phyloP scores from a whole-genome alignment of 1,284 basidiomycete genomes.

The Termitomyces sp. region DNA sequence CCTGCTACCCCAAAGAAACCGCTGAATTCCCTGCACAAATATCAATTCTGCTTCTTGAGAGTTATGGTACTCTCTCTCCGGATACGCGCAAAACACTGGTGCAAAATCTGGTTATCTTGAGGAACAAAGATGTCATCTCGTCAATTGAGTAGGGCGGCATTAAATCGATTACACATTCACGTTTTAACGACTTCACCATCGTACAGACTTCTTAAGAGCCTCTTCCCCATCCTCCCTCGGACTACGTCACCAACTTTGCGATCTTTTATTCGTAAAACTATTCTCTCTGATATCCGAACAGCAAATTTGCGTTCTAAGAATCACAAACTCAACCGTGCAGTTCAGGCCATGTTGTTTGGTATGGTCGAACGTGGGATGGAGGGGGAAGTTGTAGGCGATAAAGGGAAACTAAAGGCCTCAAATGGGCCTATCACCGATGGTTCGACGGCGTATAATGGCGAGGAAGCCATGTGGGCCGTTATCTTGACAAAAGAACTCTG shows the following conservation, averaged over 20 bases:
- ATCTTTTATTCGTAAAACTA: conserved; percentile 87
- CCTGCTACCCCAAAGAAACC: conserved; percentile 87
- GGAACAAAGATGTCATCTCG: conserved; percentile 89
- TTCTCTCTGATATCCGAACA: conserved; percentile 91
- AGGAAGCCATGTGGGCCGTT: conserved; percentile 98
- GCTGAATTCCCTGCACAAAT: conserved; percentile 78
- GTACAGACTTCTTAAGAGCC: conserved; percentile 76
- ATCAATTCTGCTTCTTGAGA: conserved; percentile 70
- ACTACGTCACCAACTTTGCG: conserved; percentile 85
- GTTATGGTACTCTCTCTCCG: conserved; percentile 65
- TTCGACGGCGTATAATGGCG: conserved; percentile 48
- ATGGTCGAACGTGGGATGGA: conserved; percentile 94
- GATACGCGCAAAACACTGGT: conserved; percentile 82
- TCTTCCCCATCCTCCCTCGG: conserved; percentile 91
- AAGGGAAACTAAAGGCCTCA: conserved; percentile 60
- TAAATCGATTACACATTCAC: neutral
- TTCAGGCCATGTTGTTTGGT: conserved; percentile 93
- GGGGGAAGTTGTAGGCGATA: conserved; percentile 74
- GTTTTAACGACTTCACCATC: neutral
- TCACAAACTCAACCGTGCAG: conserved; percentile 93
- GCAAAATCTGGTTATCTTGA: conserved; percentile 87
- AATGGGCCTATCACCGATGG: conserved; percentile 36
- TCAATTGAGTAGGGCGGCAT: conserved; percentile 75
- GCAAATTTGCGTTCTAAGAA: conserved; percentile 90
- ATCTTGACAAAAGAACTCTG: conserved; percentile 93